These are phyloP conservation scores for Diplosphaera chodatii DNA, from an alignment of 139 green algal genomes.

Conservation along the genomic window DNA sequence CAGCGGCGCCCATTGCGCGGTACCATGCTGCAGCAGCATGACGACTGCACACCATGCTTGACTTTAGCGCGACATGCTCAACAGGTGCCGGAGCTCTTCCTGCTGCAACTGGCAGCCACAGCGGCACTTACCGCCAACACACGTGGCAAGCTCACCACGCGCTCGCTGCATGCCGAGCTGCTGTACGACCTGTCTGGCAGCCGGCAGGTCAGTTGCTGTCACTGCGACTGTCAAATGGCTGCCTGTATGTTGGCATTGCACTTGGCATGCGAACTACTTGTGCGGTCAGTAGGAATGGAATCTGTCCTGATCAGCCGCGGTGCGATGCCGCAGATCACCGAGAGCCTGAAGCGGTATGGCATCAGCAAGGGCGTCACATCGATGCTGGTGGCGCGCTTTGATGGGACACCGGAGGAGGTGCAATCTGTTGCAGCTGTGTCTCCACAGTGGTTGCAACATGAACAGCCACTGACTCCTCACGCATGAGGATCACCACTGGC, in stretches of 20 bases:
- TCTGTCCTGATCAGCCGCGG: no score
- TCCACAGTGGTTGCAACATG: not conserved
- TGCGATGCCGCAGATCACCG: conserved; percentile 41
- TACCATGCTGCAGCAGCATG: no score
- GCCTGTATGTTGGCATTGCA: not conserved
- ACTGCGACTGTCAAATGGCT: no score
- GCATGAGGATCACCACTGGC: no score
- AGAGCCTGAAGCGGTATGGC: conserved; percentile 51
- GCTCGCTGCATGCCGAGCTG: conserved; percentile 51
- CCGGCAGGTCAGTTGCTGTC: conserved; percentile 46
- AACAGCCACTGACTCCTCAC: not conserved
- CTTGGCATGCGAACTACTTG: no score
- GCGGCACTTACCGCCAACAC: conserved; percentile 25
- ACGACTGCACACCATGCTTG: no score
- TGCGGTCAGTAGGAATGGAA: no score
- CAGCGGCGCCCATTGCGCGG: no score
- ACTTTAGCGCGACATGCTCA: not conserved
- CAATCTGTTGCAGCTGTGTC: not conserved
- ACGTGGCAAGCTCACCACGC: conserved; percentile 21
- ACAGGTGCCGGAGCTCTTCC: conserved; percentile 36
- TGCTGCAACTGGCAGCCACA: conserved; percentile 34
- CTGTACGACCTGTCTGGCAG: conserved; percentile 45
- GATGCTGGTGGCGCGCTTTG: conserved; percentile 47
- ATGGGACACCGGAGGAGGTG: conserved; percentile 41
- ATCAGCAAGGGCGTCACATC: conserved; percentile 28